phyloP scores from a whole-genome alignment of 1,284 basidiomycete genomes.

The Austroboletus novae-zelandiae region DNA sequence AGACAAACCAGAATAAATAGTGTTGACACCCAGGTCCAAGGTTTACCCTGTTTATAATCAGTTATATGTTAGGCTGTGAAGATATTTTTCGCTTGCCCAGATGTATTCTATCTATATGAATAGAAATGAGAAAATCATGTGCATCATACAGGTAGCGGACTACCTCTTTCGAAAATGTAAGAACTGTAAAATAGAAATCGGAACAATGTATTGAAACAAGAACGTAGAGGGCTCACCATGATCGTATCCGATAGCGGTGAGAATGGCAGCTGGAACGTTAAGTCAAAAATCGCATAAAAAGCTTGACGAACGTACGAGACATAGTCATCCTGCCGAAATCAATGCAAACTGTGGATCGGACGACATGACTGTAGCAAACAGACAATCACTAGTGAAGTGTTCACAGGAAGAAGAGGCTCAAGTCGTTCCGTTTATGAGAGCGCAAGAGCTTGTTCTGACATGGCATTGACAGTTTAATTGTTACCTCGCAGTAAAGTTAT shows the following conservation, averaged over 20 bases:
- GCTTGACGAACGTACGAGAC: background rate
- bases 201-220: background rate
- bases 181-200: background rate
- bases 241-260: slow-evolving; percentile 4
- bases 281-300: too few species aligned
- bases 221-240: background rate
- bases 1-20: slow-evolving; percentile 6
- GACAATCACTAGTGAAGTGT: too few species aligned
- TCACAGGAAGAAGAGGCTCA: too few species aligned
- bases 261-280: background rate
- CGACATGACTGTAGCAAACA: background rate
- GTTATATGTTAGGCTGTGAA: background rate
- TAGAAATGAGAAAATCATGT: too few species aligned
- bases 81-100: slow-evolving; percentile 1
- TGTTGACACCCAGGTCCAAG: slow-evolving; percentile 6
- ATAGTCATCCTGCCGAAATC: background rate
- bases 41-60: slow-evolving; percentile 6
- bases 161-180: background rate
- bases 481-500: too few species aligned
- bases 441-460: too few species aligned
- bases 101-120: slow-evolving; percentile 10
- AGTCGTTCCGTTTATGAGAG: too few species aligned
- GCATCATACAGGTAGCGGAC: too few species aligned
- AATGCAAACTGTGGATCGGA: background rate
- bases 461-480: too few species aligned